A percentile compares a stretch with the other conserved stretches of the same genome.
Evolutionary conservation across 352 stramenopile species (phyloP).

Genomic region (Phytopythium kandeliae): DNA sequence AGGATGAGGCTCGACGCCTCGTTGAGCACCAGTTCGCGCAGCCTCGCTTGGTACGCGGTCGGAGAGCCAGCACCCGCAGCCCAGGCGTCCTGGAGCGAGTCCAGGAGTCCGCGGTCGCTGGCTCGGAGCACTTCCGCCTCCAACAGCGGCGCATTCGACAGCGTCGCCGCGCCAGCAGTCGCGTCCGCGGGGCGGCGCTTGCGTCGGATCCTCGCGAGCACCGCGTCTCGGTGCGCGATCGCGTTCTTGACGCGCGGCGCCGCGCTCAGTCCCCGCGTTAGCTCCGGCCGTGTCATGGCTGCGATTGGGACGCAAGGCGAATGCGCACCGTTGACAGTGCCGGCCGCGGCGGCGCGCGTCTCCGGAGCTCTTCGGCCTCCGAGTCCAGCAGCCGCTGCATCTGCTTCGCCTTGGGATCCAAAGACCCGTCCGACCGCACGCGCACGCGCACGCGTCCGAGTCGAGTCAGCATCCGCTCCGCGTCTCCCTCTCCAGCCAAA

Average conservation of each 20-base stretch:
- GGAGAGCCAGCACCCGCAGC: constrained; percentile 2
- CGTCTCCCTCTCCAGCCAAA: background rate
- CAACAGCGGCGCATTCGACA: constrained; percentile 5
- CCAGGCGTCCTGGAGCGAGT: constrained; percentile 21
- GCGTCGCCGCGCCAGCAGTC: constrained; percentile 10
- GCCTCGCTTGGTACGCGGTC: constrained; percentile 19
- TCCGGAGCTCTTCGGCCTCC: constrained; percentile 20
- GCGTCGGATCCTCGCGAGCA: constrained; percentile 34
- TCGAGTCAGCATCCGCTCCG: background rate
- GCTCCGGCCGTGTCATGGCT: background rate
- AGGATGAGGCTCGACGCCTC: constrained; percentile 53
- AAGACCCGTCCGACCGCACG: too few species aligned
- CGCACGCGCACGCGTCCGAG: too few species aligned
- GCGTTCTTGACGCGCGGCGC: constrained; percentile 15
- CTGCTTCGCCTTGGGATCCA: constrained; percentile 27
- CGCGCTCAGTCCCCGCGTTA: background rate
- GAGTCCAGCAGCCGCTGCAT: constrained; percentile 30
- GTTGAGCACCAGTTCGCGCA: constrained; percentile 39
- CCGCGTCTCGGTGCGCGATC: constrained; percentile 30
- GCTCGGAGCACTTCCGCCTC: background rate
- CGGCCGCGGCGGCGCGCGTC: constrained; percentile 22
- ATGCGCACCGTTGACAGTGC: constrained; percentile 22
- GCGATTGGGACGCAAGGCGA: background rate
- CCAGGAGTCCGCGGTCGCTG: constrained; percentile 10
- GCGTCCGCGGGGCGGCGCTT: constrained; percentile 5